A percentile compares a stretch with the other conserved stretches of the same genome.
These are phyloP conservation scores for Neurospora sp. DNA, from an alignment of 495 filamentous ascomycete genomes.

Conservation along the genomic window DNA sequence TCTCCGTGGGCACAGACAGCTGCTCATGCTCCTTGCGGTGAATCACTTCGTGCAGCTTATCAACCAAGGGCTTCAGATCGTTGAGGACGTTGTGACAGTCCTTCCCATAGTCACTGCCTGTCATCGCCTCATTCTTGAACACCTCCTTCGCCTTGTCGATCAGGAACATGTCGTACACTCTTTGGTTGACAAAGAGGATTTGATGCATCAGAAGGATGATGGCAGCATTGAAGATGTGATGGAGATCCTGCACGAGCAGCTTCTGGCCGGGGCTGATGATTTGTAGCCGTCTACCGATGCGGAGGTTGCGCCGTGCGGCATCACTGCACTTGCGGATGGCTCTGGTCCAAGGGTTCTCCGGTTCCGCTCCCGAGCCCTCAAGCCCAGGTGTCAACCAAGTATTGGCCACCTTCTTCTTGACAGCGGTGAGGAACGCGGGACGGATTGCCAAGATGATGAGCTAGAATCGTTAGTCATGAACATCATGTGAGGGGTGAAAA, in stretches of 20 bases:
- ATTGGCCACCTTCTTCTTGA: conserved; percentile 25
- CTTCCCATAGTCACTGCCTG: conserved; percentile 16
- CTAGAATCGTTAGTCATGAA: conserved; percentile 11
- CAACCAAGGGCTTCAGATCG: conserved; percentile 15
- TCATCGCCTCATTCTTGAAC: conserved; percentile 17
- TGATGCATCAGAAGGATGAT: conserved; percentile 30
- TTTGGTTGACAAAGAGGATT: conserved; percentile 20
- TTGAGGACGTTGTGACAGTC: conserved; percentile 19
- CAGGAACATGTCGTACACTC: conserved; percentile 12
- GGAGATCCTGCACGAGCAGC: conserved; percentile 27
- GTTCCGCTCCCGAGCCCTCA: conserved; percentile 7
- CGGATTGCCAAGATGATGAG: conserved; percentile 31
- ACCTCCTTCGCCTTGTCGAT: conserved; percentile 20
- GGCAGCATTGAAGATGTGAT: conserved; percentile 37
- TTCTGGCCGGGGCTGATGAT: conserved; percentile 13
- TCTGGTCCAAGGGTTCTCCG: conserved; percentile 9
- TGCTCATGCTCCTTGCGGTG: conserved; percentile 4
- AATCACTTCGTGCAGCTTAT: conserved; percentile 13
- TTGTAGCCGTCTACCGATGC: conserved; percentile 19
- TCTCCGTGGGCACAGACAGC: conserved; percentile 5
- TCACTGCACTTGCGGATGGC: conserved; percentile 20
- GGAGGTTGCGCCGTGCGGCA: conserved; percentile 25
- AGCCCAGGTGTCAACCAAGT: conserved; percentile 9
- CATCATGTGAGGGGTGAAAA: background rate
- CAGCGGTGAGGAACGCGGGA: conserved; percentile 28